phyloP scores from a whole-genome alignment of 2,329 filamentous ascomycete genomes.

The Ophiostoma piceae region DNA sequence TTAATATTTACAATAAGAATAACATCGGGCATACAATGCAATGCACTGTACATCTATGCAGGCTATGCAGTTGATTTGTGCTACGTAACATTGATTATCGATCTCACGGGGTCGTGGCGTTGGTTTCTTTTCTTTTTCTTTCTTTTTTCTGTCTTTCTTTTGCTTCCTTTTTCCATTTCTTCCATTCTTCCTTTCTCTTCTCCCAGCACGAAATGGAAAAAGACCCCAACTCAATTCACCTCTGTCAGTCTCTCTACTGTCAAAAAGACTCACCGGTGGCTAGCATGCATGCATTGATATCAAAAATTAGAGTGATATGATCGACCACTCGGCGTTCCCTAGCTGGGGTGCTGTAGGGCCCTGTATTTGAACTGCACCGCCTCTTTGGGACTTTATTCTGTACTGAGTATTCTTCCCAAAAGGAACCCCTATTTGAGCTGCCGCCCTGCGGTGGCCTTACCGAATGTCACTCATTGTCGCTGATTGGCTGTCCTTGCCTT shows the following conservation, averaged over 20 bases:
- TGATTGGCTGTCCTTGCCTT: background rate
- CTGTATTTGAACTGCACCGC: background rate
- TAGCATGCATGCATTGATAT: background rate
- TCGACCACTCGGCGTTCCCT: background rate
- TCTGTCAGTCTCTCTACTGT: background rate
- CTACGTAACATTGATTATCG: background rate
- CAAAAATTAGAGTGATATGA: background rate
- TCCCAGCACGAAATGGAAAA: background rate
- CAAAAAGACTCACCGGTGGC: background rate
- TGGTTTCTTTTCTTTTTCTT: background rate
- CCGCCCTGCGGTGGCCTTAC: conserved; percentile 4
- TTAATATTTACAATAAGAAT: background rate
- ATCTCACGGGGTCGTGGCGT: background rate
- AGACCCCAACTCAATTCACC: background rate
- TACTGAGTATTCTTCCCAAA: background rate
- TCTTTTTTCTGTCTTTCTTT: background rate
- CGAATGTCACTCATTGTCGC: background rate
- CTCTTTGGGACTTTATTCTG: background rate
- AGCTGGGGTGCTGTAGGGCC: background rate
- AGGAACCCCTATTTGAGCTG: background rate
- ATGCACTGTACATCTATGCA: background rate
- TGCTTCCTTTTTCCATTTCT: background rate
- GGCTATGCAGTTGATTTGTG: background rate
- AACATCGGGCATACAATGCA: background rate
- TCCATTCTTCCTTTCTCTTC: background rate